A percentile compares a stretch with the other conserved stretches of the same genome.
Evolutionary conservation across 306 rosid genomes (phyloP).

Genomic region (Canavalia gladiata): DNA sequence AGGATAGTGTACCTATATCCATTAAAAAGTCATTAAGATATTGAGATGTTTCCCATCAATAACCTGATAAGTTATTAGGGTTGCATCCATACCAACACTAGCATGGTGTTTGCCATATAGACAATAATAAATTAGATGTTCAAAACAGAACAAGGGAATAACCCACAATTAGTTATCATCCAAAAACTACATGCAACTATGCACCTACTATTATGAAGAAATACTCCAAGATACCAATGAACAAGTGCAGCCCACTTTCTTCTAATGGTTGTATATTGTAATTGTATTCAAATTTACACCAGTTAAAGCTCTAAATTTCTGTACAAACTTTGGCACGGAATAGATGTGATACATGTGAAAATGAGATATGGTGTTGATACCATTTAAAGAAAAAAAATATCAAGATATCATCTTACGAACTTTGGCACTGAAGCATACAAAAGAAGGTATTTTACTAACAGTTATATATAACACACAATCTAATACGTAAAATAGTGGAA

Average conservation of each 20-base stretch:
- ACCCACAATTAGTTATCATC: too few species aligned
- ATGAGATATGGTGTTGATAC: too few species aligned
- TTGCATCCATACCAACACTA: neutral
- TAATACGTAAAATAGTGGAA: too few species aligned
- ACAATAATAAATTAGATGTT: neutral
- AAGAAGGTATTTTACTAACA: neutral
- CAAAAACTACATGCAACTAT: too few species aligned
- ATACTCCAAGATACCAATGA: neutral
- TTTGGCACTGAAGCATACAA: neutral
- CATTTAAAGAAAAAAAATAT: neutral
- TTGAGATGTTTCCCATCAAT: conserved; percentile 1
- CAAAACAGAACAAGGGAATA: neutral
- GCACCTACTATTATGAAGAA: neutral
- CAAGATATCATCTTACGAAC: neutral
- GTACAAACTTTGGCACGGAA: too few species aligned
- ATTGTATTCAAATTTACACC: neutral
- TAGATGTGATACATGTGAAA: too few species aligned
- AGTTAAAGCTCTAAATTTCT: neutral
- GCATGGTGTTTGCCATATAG: neutral
- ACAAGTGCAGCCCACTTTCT: neutral
- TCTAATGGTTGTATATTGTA: neutral
- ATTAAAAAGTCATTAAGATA: neutral
- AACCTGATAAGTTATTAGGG: neutral
- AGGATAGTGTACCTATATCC: neutral
- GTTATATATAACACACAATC: neutral